These are phyloP conservation scores for Pelargonium nanum DNA, from an alignment of 345 rosid species.

Conservation along the genomic window DNA sequence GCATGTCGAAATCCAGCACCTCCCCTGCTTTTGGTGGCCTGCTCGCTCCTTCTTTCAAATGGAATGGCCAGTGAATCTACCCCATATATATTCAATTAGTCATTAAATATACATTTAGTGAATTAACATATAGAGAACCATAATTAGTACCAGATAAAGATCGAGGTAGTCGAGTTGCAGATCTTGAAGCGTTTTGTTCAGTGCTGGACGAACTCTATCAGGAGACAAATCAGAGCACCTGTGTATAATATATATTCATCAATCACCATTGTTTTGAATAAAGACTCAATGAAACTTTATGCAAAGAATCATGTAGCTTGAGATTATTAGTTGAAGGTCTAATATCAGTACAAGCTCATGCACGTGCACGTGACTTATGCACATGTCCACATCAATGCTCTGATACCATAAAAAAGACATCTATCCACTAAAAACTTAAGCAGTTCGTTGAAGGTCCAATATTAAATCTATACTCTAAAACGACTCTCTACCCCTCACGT, in stretches of 20 bases:
- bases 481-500: too few species aligned
- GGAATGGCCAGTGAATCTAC: conserved; percentile 55
- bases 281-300: background rate
- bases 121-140: background rate
- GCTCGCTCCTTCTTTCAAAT: conserved; percentile 40
- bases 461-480: too few species aligned
- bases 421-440: too few species aligned
- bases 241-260: background rate
- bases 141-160: conserved; percentile 31
- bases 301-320: background rate
- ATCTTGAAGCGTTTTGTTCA: conserved; percentile 39
- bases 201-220: conserved; percentile 35
- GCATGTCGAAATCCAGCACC: conserved; percentile 40
- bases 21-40: conserved; percentile 36
- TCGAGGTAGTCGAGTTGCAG: conserved; percentile 49
- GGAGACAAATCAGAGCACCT: conserved; percentile 49
- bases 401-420: too few species aligned
- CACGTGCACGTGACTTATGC: too few species aligned
- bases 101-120: too few species aligned
- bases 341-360: too few species aligned
- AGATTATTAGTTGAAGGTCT: too few species aligned
- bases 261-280: background rate
- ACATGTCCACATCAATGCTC: too few species aligned
- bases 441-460: too few species aligned
- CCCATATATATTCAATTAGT: background rate